Percentiles rank a stretch among this genome's conserved stretches.
phyloP scores from a whole-genome alignment of 495 filamentous ascomycete genomes.

The Penicillium chermesinum region DNA sequence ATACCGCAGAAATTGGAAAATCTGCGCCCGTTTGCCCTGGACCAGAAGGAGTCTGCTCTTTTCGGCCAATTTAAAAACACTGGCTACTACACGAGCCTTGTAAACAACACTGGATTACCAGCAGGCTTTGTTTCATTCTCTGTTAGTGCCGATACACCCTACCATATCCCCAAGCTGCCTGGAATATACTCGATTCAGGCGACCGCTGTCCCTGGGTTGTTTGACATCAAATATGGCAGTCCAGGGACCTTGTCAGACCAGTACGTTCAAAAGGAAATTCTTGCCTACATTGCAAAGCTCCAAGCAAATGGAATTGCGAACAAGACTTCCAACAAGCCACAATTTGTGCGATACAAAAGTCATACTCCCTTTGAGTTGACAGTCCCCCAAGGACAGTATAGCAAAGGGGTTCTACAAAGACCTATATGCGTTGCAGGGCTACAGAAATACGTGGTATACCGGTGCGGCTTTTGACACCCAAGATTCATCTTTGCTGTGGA shows the following conservation, averaged over 20 bases:
- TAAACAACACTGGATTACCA: conserved; percentile 39
- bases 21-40: conserved; percentile 32
- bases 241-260: not conserved
- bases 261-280: conserved; percentile 6
- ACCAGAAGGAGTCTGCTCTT: conserved; percentile 25
- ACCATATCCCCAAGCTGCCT: conserved; percentile 24
- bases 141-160: conserved; percentile 15
- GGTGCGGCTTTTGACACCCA: conserved; percentile 21
- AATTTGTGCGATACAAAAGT: conserved; percentile 19
- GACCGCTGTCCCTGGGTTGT: conserved; percentile 16
- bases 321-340: conserved; percentile 4
- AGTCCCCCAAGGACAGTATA: conserved; percentile 23
- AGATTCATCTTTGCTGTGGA: conserved; percentile 16
- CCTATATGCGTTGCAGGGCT: conserved; percentile 35
- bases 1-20: conserved; percentile 36
- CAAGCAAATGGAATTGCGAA: conserved; percentile 17
- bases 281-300: conserved; percentile 9
- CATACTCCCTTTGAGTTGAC: conserved; percentile 30
- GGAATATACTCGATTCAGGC: conserved; percentile 15
- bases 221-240: conserved; percentile 19
- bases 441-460: conserved; percentile 32
- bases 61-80: conserved; percentile 27
- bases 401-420: conserved; percentile 32
- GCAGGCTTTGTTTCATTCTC: conserved; percentile 8
- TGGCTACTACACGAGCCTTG: conserved; percentile 41